Evolutionary conservation across 352 stramenopile species (phyloP).

Genomic region (Elongisporangium prolatum): DNA sequence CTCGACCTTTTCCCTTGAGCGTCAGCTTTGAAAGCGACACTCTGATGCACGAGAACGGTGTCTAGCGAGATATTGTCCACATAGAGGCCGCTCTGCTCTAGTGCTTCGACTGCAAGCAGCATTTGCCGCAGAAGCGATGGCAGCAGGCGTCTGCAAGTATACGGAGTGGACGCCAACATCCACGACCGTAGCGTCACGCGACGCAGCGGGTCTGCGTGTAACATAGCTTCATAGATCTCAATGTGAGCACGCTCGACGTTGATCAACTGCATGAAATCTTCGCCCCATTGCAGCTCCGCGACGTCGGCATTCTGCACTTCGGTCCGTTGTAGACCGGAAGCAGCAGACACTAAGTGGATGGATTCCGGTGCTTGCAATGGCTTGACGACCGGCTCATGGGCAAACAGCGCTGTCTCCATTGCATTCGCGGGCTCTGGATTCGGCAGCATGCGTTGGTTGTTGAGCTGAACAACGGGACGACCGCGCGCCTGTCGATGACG

Average conservation of each 20-base stretch:
- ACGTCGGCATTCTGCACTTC: neutral
- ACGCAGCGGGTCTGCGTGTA: constrained; percentile 14
- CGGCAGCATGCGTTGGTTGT: neutral
- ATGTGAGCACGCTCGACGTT: neutral
- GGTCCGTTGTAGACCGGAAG: neutral
- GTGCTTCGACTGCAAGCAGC: constrained; percentile 43
- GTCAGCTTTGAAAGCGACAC: neutral
- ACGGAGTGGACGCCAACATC: constrained; percentile 12
- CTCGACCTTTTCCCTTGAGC: neutral
- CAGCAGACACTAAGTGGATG: neutral
- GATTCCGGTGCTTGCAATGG: neutral
- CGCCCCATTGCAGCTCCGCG: neutral
- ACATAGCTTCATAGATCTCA: neutral
- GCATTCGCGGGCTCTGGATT: neutral
- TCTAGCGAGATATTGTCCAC: constrained; percentile 48
- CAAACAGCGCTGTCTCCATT: neutral
- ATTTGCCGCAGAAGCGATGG: constrained; percentile 59
- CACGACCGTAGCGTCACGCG: constrained; percentile 35
- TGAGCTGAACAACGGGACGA: neutral
- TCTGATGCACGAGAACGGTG: constrained; percentile 46
- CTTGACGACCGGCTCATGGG: neutral
- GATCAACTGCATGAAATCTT: neutral
- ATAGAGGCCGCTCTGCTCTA: constrained; percentile 38
- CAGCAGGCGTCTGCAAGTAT: constrained; percentile 22
- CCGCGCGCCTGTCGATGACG: neutral